Evolutionary conservation across 208 protist species (phyloP).

Genomic region (Jaenimonas drosophilae): DNA sequence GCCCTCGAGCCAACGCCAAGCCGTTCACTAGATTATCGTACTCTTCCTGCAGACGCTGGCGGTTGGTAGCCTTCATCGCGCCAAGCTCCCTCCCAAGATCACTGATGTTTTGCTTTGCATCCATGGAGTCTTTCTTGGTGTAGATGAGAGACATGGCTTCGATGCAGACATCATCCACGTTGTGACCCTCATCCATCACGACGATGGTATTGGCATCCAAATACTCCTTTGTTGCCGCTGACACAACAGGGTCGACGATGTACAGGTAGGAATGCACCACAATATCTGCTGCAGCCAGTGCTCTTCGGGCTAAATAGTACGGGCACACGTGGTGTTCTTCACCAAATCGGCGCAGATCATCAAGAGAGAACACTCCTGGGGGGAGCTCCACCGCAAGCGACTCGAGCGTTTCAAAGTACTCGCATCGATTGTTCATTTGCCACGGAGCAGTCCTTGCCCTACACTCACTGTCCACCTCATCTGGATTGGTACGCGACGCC

Average conservation of each 20-base stretch:
- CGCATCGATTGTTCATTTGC: slow-evolving; percentile 57
- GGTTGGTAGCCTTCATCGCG: slow-evolving; percentile 80
- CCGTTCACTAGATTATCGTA: slow-evolving; percentile 91
- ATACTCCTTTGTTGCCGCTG: slow-evolving; percentile 86
- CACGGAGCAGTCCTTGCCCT: slow-evolving; percentile 91
- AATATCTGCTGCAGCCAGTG: slow-evolving; percentile 92
- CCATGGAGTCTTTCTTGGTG: slow-evolving; percentile 81
- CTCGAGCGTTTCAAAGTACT: slow-evolving; percentile 76
- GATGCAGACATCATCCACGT: slow-evolving; percentile 99
- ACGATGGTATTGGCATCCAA: slow-evolving; percentile 95
- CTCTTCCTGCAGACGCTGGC: slow-evolving; percentile 87
- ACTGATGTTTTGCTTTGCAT: slow-evolving; percentile 76
- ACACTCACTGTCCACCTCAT: slow-evolving; percentile 94
- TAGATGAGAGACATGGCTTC: slow-evolving; percentile 96
- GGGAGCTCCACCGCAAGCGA: slow-evolving; percentile 56
- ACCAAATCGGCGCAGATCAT: slow-evolving; percentile 93
- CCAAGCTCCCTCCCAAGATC: slow-evolving; percentile 61
- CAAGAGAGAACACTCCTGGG: slow-evolving; percentile 94
- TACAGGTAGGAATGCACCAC: slow-evolving; percentile 99
- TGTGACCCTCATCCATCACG: slow-evolving; percentile 99
- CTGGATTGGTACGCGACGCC: slow-evolving; percentile 31
- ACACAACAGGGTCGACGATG: slow-evolving; percentile 97
- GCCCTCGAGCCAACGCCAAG: slow-evolving; percentile 39
- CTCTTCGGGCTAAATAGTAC: slow-evolving; percentile 88
- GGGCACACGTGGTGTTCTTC: slow-evolving; percentile 90